Base-by-base conservation (phyloP, 2,329 filamentous ascomycete species). In the Zalaria obscura region DNA sequence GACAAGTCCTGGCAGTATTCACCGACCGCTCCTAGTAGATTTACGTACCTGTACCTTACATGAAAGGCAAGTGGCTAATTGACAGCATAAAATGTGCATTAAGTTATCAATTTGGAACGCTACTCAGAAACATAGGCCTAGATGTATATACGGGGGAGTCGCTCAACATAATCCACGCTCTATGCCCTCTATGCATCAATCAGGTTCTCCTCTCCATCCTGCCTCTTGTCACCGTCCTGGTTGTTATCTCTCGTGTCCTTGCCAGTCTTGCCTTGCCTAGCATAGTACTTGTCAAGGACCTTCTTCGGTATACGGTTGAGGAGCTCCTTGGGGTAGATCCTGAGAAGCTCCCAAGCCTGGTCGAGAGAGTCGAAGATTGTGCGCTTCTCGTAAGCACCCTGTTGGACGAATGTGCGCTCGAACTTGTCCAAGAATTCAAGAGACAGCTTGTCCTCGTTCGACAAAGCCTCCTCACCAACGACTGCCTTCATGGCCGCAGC, bases 401-500 rank as follows among this genome's bases (percentile, higher is more conserved):
- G 91, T 48, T 75, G 72, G 62, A 98, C 93, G 66, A 96, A 98
- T 44, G 83, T 85, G 49, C 83, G 81, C 70, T 98, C 91, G 59
- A 98, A 98, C 68, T 96, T 96, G 60, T 96, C 89, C 54, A 98
- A 69, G 72, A 98, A 98, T 65, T 98, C 91, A 32, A 98, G 76
- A 5, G 89, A 94, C 44, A 96, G 77, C 72, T 96, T 96, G 69
- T 98, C 91, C 68, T 98, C 91, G 41, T 83, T 76, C 27, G 87
- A 94, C 58, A 98, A 67, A 29, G 91, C 91, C 64, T 98, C 91
- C 68, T 98, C 93, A 68, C 91, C 91, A 45, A 98, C 91, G 63
- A 98, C 91, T 47, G 91, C 91, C 72, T 96, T 98, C 91, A 98
- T 98, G 61, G 87, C 83, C 32, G 93, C 89, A 18, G 91, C 91